Base-by-base conservation (phyloP, 139 green algal genomes). In the Chlorella ohadii region DNA sequence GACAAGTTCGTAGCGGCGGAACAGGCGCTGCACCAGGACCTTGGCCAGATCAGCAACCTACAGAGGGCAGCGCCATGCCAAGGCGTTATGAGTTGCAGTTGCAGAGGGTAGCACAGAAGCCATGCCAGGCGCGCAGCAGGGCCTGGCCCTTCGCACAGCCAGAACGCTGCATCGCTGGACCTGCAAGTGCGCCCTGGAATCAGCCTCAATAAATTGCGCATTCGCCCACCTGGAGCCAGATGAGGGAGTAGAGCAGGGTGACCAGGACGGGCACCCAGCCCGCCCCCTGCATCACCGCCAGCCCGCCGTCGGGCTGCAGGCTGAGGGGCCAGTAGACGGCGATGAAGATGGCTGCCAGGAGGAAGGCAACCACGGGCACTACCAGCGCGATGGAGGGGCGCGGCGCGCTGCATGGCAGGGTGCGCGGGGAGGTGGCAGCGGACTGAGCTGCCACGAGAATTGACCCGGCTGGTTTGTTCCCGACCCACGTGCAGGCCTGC, bases 321-420 rank as follows among this genome's bases (percentile, higher is more conserved):
- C 84, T 33, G 4, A 27, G 55, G 0, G 88, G 88, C 88, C 88
- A 92, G 75, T 89, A 88, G 16, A 87, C 86, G 0, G 67, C 83
- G 0, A 92, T 71, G 77, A 90, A 89, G 20, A 82, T 84, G 47
- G 83, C 64, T 1, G 44, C 77, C 70, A 92, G 47, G 34, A 90
- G 22, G 75, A 88, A 88, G 20, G 55, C n/a, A 15, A 61, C 28
- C 47, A 90, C 84, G 33, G 86, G 86, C 12, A 63, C 13, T 1
- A 88, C 5, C n/a, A 92, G 79, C 0, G 82, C 38, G 1, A 92
- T n/a, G 63, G 79, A 88, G 20, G 88, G 88, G 23, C 34, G 85
- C 7, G 67, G 68, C 6, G 77, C 77, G 57, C 77, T 82, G 77
- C 77, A 36, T 25, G 33, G 56, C 22, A 4, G 23, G 75, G 9